These are phyloP conservation scores for Cucurbita moschata DNA, from an alignment of 306 rosid species.

Conservation along the genomic window DNA sequence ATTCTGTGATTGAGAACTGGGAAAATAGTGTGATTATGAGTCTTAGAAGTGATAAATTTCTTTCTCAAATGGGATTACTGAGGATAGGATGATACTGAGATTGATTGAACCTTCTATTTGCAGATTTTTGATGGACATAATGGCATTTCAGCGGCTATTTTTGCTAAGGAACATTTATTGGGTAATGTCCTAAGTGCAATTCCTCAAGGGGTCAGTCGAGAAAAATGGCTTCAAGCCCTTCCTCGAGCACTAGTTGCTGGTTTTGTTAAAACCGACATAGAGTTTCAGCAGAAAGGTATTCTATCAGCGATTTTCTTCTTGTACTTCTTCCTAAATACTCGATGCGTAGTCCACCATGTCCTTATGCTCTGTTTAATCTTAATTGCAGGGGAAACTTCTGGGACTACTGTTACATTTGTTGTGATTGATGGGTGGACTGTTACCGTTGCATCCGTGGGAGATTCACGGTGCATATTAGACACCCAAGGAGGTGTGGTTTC, in stretches of 20 bases:
- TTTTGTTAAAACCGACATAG: constrained; percentile 94
- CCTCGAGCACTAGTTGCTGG: constrained; percentile 97
- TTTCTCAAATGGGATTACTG: not conserved
- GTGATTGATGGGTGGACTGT: constrained; percentile 90
- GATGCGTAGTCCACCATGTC: not conserved
- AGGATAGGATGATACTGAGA: constrained; percentile 7
- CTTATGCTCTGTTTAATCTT: constrained; percentile 9
- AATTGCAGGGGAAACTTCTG: constrained; percentile 87
- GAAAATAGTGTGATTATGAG: not conserved
- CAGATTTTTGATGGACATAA: constrained; percentile 99
- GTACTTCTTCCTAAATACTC: not conserved
- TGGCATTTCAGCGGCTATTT: constrained; percentile 93
- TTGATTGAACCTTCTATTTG: constrained; percentile 18
- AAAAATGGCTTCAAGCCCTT: constrained; percentile 88
- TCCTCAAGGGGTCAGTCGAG: constrained; percentile 80
- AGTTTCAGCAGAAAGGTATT: constrained; percentile 87
- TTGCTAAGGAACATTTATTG: constrained; percentile 65
- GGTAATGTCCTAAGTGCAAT: constrained; percentile 79
- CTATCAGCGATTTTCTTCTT: not conserved
- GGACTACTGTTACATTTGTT: constrained; percentile 95
- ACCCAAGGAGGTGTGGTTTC: constrained; percentile 89
- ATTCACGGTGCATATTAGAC: constrained; percentile 94
- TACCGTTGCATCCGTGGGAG: constrained; percentile 96
- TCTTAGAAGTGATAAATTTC: not conserved
- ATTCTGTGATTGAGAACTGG: not conserved